Base-by-base conservation (phyloP, 2,329 filamentous ascomycete species). In the Daldinia eschscholtzii region DNA sequence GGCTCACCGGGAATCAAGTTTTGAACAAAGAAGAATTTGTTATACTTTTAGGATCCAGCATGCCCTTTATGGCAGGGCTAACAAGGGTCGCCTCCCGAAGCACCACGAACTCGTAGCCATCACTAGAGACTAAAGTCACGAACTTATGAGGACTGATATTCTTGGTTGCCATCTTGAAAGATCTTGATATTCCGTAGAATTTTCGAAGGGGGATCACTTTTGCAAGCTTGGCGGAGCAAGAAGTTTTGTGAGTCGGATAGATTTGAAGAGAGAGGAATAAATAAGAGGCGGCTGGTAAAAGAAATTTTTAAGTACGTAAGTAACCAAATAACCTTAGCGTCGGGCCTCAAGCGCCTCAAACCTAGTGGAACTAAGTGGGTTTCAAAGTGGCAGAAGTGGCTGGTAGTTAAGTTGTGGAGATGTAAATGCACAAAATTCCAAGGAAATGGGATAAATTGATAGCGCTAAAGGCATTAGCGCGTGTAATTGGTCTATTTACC, bases 91-190 rank as follows among this genome's bases (percentile, higher is more conserved):
- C 90, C 57, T 92, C 90, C 61, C 92, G 89, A 62, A 92, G 83
- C 58, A 94, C 85, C 70, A 92, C 88, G 78, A 93, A 94, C 82
- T 93, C 91, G 78, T 89, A 93, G 74, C 88, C 91, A 79, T 95
- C 92, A 72, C 84, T 86, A 0, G 92, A 93, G 46, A 94, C 85
- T 59, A 95, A 87, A 4, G 92, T 94, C 72, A 94, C 87, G 80
- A 93, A 94, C 76, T 93, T 89, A 80, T 86, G 88, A 7, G 44
- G 61, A 15, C 39, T 58, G 1, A 57, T 39, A 30, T 57, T 59
- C 58, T 72, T 68, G 33, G 64, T 57, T 48, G 71, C 68, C 75
- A 77, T 78, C 26, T 72, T 73, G 60, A 66, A 57, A 23, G 35
- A 33, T 58, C 18, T 55, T 44, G 20, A 23, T 23, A 9, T 35